Base-by-base conservation (phyloP, 73 alveolate genomes). In the Stentor coeruleus region DNA sequence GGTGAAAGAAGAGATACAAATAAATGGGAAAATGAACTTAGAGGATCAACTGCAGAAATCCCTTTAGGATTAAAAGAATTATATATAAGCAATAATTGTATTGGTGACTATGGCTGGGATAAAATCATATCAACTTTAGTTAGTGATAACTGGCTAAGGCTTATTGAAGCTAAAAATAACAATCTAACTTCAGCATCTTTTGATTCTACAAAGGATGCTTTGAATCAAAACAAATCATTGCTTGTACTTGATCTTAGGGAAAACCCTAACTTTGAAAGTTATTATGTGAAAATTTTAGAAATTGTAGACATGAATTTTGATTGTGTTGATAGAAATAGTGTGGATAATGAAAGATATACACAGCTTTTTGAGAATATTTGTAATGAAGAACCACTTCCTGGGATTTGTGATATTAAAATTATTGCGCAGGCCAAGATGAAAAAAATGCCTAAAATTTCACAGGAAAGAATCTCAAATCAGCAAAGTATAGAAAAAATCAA, bases 1-100 rank as follows among this genome's bases (percentile, higher is more conserved):
- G 79, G 79, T 66, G 79, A 66, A 66, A 66, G 79, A 66, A 0
- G 79, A 66, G 79, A 66, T 2, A 66, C 79, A 20, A 26, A 26
- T 20, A 66, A 20, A 20, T 66, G 79, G 37, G 79, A 20, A 1
- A 26, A 33, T 28, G 37, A 40, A 20, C 37, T 66, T 20, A 20
- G 79, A 66, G 79, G 79, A 0, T 66, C 79, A 66, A 33, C 33
- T 14, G 79, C 40, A 33, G 79, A 31, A 26, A 26, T 20, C 39
- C 37, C 79, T 66, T 37, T 11, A 26, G 79, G 79, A 20, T 40
- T 66, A 0, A 40, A 66, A 26, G 79, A 66, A 33, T 1, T 66
- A 20, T 20, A 20, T 11, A 26, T 66, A 33, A 40, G 42, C 39
- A 28, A 26, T 31, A 66, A 66, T 40, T 31, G 15, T 15, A 66